Conservation (phyloP, 2,329 filamentous ascomycete genomes). For the Leptographium lundbergii region DNA sequence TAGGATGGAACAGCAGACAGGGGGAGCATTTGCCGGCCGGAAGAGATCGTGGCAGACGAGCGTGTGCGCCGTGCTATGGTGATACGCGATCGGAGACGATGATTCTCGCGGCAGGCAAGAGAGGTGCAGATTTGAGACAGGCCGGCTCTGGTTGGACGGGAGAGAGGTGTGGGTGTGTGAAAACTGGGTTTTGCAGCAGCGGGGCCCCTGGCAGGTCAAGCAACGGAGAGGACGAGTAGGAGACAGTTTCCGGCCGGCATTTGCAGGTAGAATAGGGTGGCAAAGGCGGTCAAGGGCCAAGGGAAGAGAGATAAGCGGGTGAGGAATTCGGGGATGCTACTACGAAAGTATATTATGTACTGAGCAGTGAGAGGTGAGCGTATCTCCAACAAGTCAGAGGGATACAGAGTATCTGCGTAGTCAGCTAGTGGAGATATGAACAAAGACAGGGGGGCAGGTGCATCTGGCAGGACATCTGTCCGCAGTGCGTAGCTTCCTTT, state of each 20-base stretch:
- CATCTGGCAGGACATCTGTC: too few species aligned
- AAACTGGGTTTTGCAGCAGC: not conserved
- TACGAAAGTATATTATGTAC: too few species aligned
- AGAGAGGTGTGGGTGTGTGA: too few species aligned
- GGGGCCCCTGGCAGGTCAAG: not conserved
- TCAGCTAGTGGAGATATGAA: too few species aligned
- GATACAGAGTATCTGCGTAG: too few species aligned
- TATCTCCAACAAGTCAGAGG: too few species aligned
- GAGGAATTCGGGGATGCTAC: not conserved
- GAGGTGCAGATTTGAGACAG: not conserved
- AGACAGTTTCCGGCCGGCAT: slow-evolving; percentile 6
- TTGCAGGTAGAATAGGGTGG: slow-evolving; percentile 9
- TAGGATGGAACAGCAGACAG: not conserved
- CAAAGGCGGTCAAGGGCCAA: not conserved
- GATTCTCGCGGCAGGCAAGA: not conserved
- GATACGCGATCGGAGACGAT: not conserved
- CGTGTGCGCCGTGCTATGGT: not conserved
- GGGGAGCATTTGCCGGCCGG: not conserved
- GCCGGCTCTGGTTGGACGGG: not conserved
- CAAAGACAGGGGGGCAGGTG: too few species aligned
- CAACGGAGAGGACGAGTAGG: not conserved
- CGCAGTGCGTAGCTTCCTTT: too few species aligned
- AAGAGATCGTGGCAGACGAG: not conserved
- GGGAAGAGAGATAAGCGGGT: too few species aligned
- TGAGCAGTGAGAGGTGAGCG: too few species aligned